Evolutionary conservation across 805 yeast genomes (phyloP).

Genomic region (Ogataea saltuana): DNA sequence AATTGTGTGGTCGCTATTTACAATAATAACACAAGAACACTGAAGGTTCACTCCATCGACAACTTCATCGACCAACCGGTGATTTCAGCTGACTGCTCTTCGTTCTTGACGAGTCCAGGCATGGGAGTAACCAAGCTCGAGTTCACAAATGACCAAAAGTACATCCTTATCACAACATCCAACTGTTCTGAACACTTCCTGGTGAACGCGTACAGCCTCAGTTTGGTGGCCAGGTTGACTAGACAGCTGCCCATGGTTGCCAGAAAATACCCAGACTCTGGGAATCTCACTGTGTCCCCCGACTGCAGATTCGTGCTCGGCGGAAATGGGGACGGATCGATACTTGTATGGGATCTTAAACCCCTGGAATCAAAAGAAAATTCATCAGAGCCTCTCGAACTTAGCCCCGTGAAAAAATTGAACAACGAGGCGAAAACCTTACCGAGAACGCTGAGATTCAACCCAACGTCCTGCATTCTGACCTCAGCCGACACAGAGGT

Average conservation of each 20-base stretch:
- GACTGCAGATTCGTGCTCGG: constrained; percentile 64
- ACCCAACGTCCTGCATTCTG: constrained; percentile 59
- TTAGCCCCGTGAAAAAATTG: constrained; percentile 25
- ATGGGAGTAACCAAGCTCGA: constrained; percentile 35
- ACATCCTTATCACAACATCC: constrained; percentile 34
- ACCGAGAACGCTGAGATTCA: constrained; percentile 55
- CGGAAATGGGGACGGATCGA: constrained; percentile 56
- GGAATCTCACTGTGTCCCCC: constrained; percentile 61
- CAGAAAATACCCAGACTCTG: constrained; percentile 46
- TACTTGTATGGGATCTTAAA: constrained; percentile 53
- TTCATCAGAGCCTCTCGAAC: constrained; percentile 1
- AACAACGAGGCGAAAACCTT: constrained; percentile 28
- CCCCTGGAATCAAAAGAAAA: constrained; percentile 3
- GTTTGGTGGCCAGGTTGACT: constrained; percentile 35
- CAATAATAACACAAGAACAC: constrained; percentile 46
- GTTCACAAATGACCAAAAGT: constrained; percentile 47
- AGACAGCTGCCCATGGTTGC: constrained; percentile 46
- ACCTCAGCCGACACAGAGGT: constrained; percentile 65
- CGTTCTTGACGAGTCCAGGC: constrained; percentile 1
- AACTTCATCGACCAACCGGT: constrained; percentile 61
- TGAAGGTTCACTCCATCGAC: constrained; percentile 62
- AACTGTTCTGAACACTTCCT: constrained; percentile 26
- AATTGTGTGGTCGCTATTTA: constrained; percentile 75
- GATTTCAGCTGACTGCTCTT: constrained; percentile 42
- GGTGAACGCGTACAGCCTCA: constrained; percentile 17